Evolutionary conservation across 2,329 filamentous ascomycete genomes (phyloP).

Genomic region (Domatiomyces catenatus): DNA sequence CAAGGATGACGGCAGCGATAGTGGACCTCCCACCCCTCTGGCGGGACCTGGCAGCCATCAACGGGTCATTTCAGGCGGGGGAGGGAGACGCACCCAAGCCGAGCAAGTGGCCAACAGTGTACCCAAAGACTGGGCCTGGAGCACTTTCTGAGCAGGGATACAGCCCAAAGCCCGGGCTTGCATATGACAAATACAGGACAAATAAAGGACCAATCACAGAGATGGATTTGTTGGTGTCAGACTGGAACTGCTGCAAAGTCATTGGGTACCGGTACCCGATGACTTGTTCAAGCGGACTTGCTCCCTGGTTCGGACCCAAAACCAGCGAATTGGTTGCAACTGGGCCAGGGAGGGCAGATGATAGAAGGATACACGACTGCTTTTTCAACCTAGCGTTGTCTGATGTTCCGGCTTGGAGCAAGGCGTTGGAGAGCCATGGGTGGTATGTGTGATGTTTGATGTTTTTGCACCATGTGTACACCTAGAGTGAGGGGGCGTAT

Average conservation of each 20-base stretch:
- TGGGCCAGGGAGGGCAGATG: background rate
- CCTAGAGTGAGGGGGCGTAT: background rate
- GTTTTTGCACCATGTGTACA: background rate
- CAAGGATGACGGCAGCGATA: slow-evolving; percentile 12
- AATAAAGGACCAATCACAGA: background rate
- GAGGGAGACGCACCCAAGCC: slow-evolving; percentile 19
- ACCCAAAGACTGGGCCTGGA: slow-evolving; percentile 47
- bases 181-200: too few species aligned
- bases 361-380: background rate
- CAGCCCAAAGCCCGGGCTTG: background rate
- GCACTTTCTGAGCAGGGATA: slow-evolving; percentile 36
- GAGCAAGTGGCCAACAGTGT: slow-evolving; percentile 39
- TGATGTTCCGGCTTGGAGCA: background rate
- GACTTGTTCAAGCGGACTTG: background rate
- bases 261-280: too few species aligned
- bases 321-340: background rate
- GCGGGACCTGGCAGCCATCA: slow-evolving; percentile 12
- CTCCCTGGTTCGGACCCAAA: background rate
- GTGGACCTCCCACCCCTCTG: slow-evolving; percentile 11
- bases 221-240: too few species aligned
- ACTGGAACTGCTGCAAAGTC: too few species aligned
- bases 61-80: slow-evolving; percentile 14
- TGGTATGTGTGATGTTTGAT: background rate
- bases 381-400: background rate
- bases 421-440: background rate